Conservation (phyloP, 139 green algal species). For the Chlamydomonas asymmetrica region DNA sequence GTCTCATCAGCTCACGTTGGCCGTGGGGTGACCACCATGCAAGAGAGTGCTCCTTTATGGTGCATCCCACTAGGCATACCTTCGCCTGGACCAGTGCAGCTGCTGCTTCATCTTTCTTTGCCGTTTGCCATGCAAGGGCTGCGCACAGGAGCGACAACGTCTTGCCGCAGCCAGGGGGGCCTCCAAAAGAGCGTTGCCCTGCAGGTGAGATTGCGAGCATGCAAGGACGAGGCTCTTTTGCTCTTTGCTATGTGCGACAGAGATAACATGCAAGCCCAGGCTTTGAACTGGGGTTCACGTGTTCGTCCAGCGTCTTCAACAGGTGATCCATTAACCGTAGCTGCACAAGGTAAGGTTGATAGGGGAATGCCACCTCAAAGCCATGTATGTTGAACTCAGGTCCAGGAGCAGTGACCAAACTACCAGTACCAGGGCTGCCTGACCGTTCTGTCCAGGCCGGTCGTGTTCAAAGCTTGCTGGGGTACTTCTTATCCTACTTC, state of each 20-base stretch:
- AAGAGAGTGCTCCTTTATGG: too few species aligned
- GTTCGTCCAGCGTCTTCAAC: conserved; percentile 65
- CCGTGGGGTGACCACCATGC: too few species aligned
- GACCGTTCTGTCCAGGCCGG: too few species aligned
- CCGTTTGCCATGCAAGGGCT: conserved; percentile 78
- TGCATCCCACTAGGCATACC: neutral
- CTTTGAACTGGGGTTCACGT: too few species aligned
- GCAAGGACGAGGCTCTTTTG: too few species aligned
- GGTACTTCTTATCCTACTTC: too few species aligned
- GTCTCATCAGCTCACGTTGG: too few species aligned
- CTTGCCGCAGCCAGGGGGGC: conserved; percentile 77
- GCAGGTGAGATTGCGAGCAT: neutral
- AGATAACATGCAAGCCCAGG: conserved; percentile 64
- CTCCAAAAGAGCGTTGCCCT: conserved; percentile 54
- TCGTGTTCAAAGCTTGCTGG: too few species aligned
- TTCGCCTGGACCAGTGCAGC: conserved; percentile 13
- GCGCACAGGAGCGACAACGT: conserved; percentile 89
- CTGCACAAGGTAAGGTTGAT: conserved; percentile 79
- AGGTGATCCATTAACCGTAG: conserved; percentile 84
- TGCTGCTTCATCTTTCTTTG: conserved; percentile 8
- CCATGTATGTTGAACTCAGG: conserved; percentile 19
- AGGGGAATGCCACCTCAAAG: conserved; percentile 72
- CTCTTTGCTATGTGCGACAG: neutral
- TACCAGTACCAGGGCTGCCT: too few species aligned
- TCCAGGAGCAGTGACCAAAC: neutral